phyloP scores from a whole-genome alignment of 805 yeast genomes.

The Pichia cephalocereana region DNA sequence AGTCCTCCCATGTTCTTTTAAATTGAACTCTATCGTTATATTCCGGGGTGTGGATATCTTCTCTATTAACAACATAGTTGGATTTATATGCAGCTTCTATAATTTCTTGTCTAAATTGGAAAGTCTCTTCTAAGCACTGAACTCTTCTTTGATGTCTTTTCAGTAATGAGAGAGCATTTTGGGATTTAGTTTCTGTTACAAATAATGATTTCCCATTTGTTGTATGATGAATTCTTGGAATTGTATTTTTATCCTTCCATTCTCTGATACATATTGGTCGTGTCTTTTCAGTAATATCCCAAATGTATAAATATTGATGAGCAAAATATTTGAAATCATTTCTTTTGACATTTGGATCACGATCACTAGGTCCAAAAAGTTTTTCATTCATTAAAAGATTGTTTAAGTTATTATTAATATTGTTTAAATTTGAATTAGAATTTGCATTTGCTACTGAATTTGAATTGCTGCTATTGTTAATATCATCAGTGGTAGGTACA shows the following conservation, averaged over 20 bases:
- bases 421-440: constrained; percentile 11
- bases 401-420: constrained; percentile 30
- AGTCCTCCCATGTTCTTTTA: constrained; percentile 16
- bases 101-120: constrained; percentile 23
- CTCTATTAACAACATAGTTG: neutral
- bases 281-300: constrained; percentile 67
- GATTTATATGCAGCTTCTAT: constrained; percentile 19
- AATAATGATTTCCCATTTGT: constrained; percentile 79
- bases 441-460: neutral
- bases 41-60: constrained; percentile 1
- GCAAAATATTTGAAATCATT: constrained; percentile 81
- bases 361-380: constrained; percentile 75
- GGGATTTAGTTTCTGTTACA: constrained; percentile 42
- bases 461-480: neutral
- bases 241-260: constrained; percentile 43
- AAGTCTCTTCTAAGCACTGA: constrained; percentile 24
- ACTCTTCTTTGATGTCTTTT: constrained; percentile 25
- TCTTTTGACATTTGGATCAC: constrained; percentile 77
- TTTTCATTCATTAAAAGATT: constrained; percentile 77
- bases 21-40: constrained; percentile 19
- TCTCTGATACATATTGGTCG: constrained; percentile 80
- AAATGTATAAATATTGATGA: constrained; percentile 65
- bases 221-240: constrained; percentile 53
- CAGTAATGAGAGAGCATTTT: constrained; percentile 5
- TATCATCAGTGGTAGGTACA: constrained; percentile 12